A percentile compares a stretch with the other conserved stretches of the same genome.
These are phyloP conservation scores for Quercus rubra DNA, from an alignment of 306 rosid species.

Conservation along the genomic window DNA sequence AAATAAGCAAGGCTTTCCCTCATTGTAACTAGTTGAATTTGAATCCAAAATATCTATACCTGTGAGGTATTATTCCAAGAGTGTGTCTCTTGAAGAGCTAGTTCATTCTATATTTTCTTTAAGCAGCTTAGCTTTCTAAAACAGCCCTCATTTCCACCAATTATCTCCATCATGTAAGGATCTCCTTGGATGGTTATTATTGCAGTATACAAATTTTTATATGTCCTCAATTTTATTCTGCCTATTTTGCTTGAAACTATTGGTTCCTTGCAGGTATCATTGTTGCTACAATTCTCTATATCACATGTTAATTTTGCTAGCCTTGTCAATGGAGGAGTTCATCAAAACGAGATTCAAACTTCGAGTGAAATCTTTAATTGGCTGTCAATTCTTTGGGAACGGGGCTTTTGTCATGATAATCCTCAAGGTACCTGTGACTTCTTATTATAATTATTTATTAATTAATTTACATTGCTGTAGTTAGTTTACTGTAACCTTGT, in stretches of 20 bases:
- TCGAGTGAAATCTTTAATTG: constrained; percentile 55
- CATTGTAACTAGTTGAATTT: too few relatives aligned
- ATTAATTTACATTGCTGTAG: neutral
- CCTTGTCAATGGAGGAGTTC: constrained; percentile 26
- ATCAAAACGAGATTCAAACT: constrained; percentile 43
- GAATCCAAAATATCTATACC: too few relatives aligned
- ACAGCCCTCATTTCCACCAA: too few relatives aligned
- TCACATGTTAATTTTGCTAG: constrained; percentile 33
- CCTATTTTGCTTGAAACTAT: neutral
- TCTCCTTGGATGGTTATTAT: neutral
- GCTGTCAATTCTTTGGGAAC: constrained; percentile 90
- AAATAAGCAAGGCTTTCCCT: too few relatives aligned
- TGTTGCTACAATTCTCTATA: constrained; percentile 65
- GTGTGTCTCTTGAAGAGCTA: too few relatives aligned
- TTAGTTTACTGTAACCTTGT: constrained; percentile 2
- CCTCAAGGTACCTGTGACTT: constrained; percentile 67
- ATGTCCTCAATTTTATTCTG: neutral
- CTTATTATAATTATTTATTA: constrained; percentile 14
- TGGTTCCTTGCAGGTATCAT: constrained; percentile 52
- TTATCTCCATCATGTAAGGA: neutral
- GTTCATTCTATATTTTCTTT: too few relatives aligned
- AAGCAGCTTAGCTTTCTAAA: too few relatives aligned
- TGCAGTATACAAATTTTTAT: neutral
- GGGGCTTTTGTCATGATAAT: constrained; percentile 84
- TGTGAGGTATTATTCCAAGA: too few relatives aligned